These are phyloP conservation scores for Discostella pseudostelligera DNA, from an alignment of 108 stramenopile species.

Conservation along the genomic window DNA sequence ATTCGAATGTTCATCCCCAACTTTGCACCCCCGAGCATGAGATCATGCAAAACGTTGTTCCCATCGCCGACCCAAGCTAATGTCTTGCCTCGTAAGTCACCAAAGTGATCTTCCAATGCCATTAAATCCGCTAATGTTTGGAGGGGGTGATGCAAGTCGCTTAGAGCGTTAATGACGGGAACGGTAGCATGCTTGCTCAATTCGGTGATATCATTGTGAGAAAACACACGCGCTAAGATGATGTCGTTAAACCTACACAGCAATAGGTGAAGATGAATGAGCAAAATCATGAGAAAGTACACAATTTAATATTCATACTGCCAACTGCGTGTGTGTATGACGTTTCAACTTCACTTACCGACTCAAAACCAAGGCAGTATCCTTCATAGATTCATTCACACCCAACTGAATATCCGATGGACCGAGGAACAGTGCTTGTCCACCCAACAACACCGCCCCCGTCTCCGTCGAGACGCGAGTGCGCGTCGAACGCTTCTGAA, in stretches of 20 bases:
- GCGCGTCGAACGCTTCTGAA: conserved; percentile 95
- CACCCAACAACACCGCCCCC: conserved; percentile 91
- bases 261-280: background rate
- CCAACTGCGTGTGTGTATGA: too few relatives aligned
- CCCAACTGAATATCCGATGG: conserved; percentile 94
- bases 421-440: conserved; percentile 92
- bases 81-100: conserved; percentile 77
- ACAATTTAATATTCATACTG: too few relatives aligned
- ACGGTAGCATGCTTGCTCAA: conserved; percentile 82
- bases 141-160: conserved; percentile 94
- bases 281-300: background rate
- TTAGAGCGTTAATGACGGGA: conserved; percentile 96
- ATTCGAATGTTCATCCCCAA: conserved; percentile 94
- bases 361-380: conserved; percentile 87
- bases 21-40: conserved; percentile 90
- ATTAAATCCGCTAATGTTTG: conserved; percentile 96
- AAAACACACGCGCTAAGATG: conserved; percentile 92
- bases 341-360: background rate
- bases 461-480: conserved; percentile 97
- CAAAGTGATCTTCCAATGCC: conserved; percentile 94
- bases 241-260: conserved; percentile 81
- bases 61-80: conserved; percentile 98
- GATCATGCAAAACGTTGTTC: conserved; percentile 97
- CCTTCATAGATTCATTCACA: conserved; percentile 93
- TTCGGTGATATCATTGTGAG: conserved; percentile 80